Conservation (phyloP, 345 rosid species). For the Populus tremula region DNA sequence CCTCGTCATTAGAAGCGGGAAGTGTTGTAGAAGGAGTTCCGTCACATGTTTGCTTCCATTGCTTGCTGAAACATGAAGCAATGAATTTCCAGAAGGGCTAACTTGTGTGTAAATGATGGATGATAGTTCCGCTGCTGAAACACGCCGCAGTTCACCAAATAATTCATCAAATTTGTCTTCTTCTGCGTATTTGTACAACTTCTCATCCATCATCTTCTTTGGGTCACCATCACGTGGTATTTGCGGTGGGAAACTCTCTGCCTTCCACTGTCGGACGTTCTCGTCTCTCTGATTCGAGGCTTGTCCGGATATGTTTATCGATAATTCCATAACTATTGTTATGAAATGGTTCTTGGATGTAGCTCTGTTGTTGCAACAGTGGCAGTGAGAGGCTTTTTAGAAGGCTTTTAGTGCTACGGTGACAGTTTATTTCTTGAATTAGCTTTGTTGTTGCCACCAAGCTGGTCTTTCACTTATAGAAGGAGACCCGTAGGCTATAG, state of each 20-base stretch:
- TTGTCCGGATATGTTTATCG: neutral
- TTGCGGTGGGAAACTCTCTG: neutral
- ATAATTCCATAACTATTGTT: neutral
- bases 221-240: neutral
- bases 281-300: neutral
- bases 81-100: conserved; percentile 2
- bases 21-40: neutral
- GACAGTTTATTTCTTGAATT: neutral
- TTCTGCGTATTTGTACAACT: neutral
- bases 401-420: neutral
- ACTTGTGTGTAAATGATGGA: neutral
- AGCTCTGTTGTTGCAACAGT: neutral
- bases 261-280: neutral
- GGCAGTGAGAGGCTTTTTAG: neutral
- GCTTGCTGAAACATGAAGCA: neutral
- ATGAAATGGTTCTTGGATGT: neutral
- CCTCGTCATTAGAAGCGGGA: neutral
- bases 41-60: neutral
- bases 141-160: neutral
- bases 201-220: neutral
- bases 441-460: neutral
- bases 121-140: neutral
- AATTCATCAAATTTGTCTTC: neutral
- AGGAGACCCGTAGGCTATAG: neutral
- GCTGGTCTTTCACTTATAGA: neutral